These are phyloP conservation scores for Colletotrichum caudatum DNA, from an alignment of 2,329 filamentous ascomycete species.

Conservation along the genomic window DNA sequence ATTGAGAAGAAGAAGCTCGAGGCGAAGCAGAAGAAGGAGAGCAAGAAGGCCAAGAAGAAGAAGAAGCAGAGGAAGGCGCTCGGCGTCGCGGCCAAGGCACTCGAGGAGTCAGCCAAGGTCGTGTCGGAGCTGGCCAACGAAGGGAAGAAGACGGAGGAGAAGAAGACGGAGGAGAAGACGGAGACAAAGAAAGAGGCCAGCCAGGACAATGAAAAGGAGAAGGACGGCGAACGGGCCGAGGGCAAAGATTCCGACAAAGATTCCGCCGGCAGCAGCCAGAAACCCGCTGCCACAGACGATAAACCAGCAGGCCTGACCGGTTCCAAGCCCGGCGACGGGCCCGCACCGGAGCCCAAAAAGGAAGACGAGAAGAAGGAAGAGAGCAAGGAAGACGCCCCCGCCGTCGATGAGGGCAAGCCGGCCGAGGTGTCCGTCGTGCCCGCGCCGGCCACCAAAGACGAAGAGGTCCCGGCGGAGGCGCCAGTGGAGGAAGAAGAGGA, in stretches of 20 bases:
- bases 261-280: constrained; percentile 15
- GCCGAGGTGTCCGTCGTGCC: not conserved
- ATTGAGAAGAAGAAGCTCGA: constrained; percentile 47
- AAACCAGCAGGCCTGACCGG: constrained; percentile 4
- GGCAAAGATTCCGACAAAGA: constrained; percentile 34
- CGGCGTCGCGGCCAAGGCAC: constrained; percentile 31
- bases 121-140: constrained; percentile 35
- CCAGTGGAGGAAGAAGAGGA: constrained; percentile 30
- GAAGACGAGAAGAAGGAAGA: constrained; percentile 10
- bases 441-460: not conserved
- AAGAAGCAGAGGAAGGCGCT: constrained; percentile 36
- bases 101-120: constrained; percentile 43
- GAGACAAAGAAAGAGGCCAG: constrained; percentile 39
- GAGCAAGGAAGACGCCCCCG: constrained; percentile 5
- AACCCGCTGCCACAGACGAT: not conserved
- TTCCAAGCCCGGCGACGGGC: constrained; percentile 18
- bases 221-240: constrained; percentile 24
- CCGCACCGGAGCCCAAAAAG: constrained; percentile 27
- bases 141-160: constrained; percentile 33
- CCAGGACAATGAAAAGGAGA: constrained; percentile 44
- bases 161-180: constrained; percentile 27
- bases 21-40: constrained; percentile 47
- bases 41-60: constrained; percentile 46
- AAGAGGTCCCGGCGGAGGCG: constrained; percentile 24
- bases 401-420: constrained; percentile 21